Conservation (phyloP, 257 asterid species). For the Mentha longifolia region DNA sequence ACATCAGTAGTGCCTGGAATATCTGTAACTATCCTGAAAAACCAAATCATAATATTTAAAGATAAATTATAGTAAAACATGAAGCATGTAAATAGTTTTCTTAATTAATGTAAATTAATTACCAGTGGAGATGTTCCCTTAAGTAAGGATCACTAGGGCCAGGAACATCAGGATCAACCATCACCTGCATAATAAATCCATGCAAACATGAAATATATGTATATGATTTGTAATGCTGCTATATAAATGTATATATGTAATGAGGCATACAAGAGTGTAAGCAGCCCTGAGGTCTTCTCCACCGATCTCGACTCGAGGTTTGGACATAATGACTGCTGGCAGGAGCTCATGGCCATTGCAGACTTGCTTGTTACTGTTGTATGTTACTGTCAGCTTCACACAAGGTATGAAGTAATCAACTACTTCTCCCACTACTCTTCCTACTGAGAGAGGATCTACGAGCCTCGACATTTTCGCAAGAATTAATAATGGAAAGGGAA, state of each 20-base stretch:
- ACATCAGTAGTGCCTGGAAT: conserved; percentile 88
- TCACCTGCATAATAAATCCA: conserved; percentile 55
- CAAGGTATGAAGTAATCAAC: conserved; percentile 68
- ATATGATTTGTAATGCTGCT: background rate
- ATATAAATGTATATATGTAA: no score
- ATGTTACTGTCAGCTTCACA: conserved; percentile 61
- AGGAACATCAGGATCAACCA: conserved; percentile 95
- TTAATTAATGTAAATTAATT: conserved; percentile 41
- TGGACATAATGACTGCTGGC: conserved; percentile 60
- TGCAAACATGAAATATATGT: background rate
- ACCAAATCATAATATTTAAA: background rate
- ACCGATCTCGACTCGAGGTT: conserved; percentile 82
- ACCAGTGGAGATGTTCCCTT: conserved; percentile 94
- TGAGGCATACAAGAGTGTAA: conserved; percentile 72
- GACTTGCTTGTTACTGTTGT: conserved; percentile 59
- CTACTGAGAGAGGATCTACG: conserved; percentile 58
- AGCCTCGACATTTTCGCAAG: conserved; percentile 41
- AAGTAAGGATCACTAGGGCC: conserved; percentile 90
- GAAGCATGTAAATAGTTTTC: no score
- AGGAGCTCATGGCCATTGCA: conserved; percentile 81
- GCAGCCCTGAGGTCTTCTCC: conserved; percentile 87
- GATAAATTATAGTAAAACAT: no score
- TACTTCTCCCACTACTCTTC: conserved; percentile 89
- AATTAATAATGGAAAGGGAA: background rate
- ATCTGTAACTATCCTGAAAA: conserved; percentile 78